Evolutionary conservation across 306 rosid species (phyloP).

Genomic region (Sechiopsis laciniata): DNA sequence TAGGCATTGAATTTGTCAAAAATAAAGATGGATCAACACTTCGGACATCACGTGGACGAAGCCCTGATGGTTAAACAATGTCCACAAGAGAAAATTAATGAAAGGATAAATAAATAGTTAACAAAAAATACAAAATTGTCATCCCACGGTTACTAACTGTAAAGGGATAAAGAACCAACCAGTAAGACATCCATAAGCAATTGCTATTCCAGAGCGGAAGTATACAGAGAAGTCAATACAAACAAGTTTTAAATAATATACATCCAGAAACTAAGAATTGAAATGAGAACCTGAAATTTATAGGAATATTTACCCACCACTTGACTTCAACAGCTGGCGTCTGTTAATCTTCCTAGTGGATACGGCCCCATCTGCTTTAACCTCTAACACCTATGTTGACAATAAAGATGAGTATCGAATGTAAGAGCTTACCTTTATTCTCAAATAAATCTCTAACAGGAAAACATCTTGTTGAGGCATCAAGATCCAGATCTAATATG

Average conservation of each 20-base stretch:
- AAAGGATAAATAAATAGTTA: neutral
- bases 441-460: neutral
- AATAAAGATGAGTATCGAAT: neutral
- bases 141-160: neutral
- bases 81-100: neutral
- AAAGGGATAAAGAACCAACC: neutral
- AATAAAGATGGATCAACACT: constrained; percentile 96
- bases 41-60: constrained; percentile 92
- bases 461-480: neutral
- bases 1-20: constrained; percentile 84
- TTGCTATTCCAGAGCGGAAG: neutral
- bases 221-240: neutral
- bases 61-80: constrained; percentile 49
- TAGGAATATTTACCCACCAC: constrained; percentile 51
- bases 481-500: neutral
- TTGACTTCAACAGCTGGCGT: constrained; percentile 77
- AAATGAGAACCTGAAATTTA: constrained; percentile 20
- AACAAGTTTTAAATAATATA: neutral
- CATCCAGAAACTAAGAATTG: neutral
- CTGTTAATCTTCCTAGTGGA: constrained; percentile 79
- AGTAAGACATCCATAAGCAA: neutral
- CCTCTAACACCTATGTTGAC: constrained; percentile 66
- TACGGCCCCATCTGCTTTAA: constrained; percentile 58
- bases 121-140: neutral
- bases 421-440: neutral